phyloP scores from a whole-genome alignment of 2,329 filamentous ascomycete species.

The Clonostachys sp. region DNA sequence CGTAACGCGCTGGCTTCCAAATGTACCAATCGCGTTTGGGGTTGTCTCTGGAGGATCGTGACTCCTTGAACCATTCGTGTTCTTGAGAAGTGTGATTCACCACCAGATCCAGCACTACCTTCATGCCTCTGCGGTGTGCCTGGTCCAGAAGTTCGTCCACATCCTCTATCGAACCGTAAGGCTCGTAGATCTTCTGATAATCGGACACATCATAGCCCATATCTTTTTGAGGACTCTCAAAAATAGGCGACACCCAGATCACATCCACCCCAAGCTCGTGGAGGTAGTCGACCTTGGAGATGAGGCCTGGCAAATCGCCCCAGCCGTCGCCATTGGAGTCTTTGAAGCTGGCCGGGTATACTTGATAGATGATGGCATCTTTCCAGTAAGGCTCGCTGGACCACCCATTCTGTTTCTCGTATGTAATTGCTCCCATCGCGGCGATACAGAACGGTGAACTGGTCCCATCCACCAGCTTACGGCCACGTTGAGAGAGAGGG shows the following conservation, averaged over 20 bases:
- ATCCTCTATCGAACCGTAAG: constrained; percentile 64
- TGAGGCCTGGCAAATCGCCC: constrained; percentile 62
- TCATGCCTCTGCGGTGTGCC: constrained; percentile 56
- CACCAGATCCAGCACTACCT: constrained; percentile 67
- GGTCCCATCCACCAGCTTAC: not conserved
- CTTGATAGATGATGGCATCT: constrained; percentile 40
- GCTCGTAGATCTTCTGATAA: constrained; percentile 61
- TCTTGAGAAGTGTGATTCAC: constrained; percentile 63
- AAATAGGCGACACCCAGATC: constrained; percentile 53
- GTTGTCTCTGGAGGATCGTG: constrained; percentile 41
- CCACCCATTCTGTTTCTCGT: constrained; percentile 19
- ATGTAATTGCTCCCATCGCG: constrained; percentile 24
- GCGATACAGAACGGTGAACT: not conserved
- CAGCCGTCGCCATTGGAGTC: constrained; percentile 57
- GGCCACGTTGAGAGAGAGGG: too few relatives aligned
- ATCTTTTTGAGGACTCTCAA: constrained; percentile 56
- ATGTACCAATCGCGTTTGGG: constrained; percentile 60
- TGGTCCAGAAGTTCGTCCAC: constrained; percentile 59
- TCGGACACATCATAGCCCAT: constrained; percentile 73
- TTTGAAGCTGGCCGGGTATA: constrained; percentile 55
- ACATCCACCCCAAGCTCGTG: constrained; percentile 56
- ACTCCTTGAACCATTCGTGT: constrained; percentile 55
- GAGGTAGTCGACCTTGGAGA: constrained; percentile 61
- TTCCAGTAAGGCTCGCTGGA: constrained; percentile 32
- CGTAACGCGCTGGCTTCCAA: constrained; percentile 55